A percentile compares a stretch with the other conserved stretches of the same genome.
Evolutionary conservation across 176 grass and related monocot genomes (phyloP).

Genomic region (Dactylis glomerata): DNA sequence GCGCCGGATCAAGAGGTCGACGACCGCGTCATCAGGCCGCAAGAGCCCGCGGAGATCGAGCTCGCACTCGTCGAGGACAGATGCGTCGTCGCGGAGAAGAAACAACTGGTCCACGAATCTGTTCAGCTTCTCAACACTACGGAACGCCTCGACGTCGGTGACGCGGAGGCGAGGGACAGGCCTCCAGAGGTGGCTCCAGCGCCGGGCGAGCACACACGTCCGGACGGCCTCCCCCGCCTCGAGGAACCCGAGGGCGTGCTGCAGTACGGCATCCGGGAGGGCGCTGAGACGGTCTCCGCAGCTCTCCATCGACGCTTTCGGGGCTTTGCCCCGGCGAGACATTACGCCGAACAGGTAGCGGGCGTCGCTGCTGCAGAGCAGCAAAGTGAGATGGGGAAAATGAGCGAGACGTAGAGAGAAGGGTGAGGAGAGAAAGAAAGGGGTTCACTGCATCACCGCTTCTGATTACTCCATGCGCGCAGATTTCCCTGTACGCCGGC

Average conservation of each 20-base stretch:
- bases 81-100: background rate
- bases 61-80: background rate
- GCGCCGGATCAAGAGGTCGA: background rate
- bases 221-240: background rate
- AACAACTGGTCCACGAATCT: background rate
- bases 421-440: too few species aligned
- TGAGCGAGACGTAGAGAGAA: too few species aligned
- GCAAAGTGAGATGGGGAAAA: background rate
- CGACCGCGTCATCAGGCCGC: background rate
- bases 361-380: background rate
- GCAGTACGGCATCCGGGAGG: background rate
- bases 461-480: too few species aligned
- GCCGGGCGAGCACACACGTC: background rate
- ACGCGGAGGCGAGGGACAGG: background rate
- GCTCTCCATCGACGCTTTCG: background rate
- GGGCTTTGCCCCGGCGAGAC: background rate
- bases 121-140: background rate
- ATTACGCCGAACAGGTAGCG: background rate
- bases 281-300: background rate
- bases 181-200: slow-evolving; percentile 1
- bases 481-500: too few species aligned
- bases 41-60: background rate
- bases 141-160: background rate
- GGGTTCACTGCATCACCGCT: too few species aligned
- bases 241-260: background rate